These are phyloP conservation scores for Penicillium paxilli DNA, from an alignment of 495 filamentous ascomycete species.

Conservation along the genomic window DNA sequence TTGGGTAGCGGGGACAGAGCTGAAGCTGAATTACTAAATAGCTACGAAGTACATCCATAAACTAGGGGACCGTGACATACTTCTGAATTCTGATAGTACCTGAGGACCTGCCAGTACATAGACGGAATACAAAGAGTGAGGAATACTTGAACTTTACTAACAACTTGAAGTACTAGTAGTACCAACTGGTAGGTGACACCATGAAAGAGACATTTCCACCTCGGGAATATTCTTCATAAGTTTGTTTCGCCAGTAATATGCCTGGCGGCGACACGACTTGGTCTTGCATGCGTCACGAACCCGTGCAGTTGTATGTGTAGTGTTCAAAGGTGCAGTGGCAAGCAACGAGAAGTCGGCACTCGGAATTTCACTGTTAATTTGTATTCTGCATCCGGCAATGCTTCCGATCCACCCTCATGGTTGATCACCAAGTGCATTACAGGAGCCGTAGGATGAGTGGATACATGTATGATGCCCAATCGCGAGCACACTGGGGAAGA, in stretches of 20 bases:
- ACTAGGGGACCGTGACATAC: no score
- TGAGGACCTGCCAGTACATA: no score
- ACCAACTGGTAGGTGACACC: no score
- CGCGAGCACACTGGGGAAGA: neutral
- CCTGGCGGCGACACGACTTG: conserved; percentile 5
- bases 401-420: neutral
- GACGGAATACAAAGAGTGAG: no score
- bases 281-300: neutral
- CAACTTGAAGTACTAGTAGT: no score
- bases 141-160: no score
- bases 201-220: neutral
- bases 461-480: neutral
- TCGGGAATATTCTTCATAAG: neutral
- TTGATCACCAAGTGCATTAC: neutral
- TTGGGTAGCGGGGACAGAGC: neutral
- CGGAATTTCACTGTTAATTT: neutral
- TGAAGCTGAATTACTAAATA: no score
- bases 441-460: no score
- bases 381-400: neutral
- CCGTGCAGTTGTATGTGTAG: neutral
- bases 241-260: neutral
- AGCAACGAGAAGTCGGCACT: neutral
- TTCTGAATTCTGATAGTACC: no score
- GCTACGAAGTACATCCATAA: no score
- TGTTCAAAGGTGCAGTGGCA: neutral